Evolutionary conservation across 2,329 filamentous ascomycete species (phyloP), one percentile per base, ranked within the genome.

Genomic region (Epichloe sibirici): DNA sequence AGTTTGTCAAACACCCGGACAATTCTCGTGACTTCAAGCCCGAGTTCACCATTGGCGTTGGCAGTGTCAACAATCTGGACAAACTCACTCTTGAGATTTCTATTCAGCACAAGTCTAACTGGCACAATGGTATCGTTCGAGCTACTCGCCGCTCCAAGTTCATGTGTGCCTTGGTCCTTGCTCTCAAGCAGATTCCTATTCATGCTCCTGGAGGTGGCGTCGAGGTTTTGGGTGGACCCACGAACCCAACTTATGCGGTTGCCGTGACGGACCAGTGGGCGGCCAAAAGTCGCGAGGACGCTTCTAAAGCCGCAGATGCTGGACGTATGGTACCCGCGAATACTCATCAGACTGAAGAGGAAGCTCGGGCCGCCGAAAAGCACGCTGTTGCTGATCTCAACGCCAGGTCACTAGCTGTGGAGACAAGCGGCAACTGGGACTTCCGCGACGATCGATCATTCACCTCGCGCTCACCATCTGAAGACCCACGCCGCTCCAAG

Each of bases 91-190:
- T 98, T 52, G 82, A 83, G 61, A 76, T 96, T 40, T 84, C 87
- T 61, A 90, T 96, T 64, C 83, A 86, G 63, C 90, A 97, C 76
- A 97, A 97, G 72, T 88, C 85, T 53, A 93, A 91, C 71, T 91
- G 88, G 87, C 82, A 88, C 59, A 90, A 96, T 68, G 91, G 95
- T 59, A 77, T 80, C 1, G 78, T 96, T 42, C 86, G 90, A 42
- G 84, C 85, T 17, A 79, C 85, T 6, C 83, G 90, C 50, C 83
- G 91, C 55, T 94, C 87, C 66, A 97, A 95, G 70, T 97, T 98
- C 72, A 95, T 97, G 83, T 95, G 90, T 64, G 93, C 93, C 0
- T 74, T 98, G 54, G 84, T 93, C 4, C 70, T 90, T 8, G 90
- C 91, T 3, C 73, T 96, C 54, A 87, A 89, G 69, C 90, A 85